Percentiles rank a stretch among this genome's conserved stretches.
Conservation (phyloP, 2,329 filamentous ascomycete species). For the Pseudocercospora musae region DNA sequence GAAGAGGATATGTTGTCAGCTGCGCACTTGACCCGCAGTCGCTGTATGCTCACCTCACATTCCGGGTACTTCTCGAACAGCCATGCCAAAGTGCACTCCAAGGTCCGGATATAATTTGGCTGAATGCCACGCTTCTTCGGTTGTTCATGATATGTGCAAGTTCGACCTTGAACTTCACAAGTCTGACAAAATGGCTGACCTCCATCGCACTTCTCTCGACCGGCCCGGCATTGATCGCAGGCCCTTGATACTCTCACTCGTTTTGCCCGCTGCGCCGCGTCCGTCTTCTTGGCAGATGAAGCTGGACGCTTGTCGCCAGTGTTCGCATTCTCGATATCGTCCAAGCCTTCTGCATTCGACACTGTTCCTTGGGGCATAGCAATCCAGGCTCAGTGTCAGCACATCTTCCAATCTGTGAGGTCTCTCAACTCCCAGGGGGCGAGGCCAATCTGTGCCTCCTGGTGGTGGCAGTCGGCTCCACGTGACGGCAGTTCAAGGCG, state of each 20-base stretch:
- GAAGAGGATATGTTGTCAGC: not conserved
- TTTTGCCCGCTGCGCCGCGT: conserved; percentile 44
- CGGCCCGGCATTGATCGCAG: conserved; percentile 36
- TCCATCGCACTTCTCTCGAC: conserved; percentile 70
- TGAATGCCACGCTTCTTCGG: conserved; percentile 75
- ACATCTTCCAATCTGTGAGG: conserved; percentile 6
- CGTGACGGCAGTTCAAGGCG: not conserved
- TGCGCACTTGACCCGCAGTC: not conserved
- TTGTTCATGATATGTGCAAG: conserved; percentile 68
- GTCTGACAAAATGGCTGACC: conserved; percentile 64
- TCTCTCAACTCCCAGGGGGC: not conserved
- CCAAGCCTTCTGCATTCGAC: conserved; percentile 8
- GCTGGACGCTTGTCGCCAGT: conserved; percentile 17
- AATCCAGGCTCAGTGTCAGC: conserved; percentile 6
- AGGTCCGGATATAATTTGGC: conserved; percentile 72
- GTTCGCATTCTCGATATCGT: not conserved
- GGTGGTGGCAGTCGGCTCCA: not conserved
- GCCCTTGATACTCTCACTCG: conserved; percentile 47
- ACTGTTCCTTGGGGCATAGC: conserved; percentile 15
- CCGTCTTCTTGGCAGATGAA: conserved; percentile 15
- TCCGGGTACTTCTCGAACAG: conserved; percentile 61
- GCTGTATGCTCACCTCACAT: conserved; percentile 1
- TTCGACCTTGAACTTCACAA: conserved; percentile 60
- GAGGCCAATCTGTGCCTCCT: too few species aligned
- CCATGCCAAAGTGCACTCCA: conserved; percentile 67